Evolutionary conservation across 106 monocot genomes (phyloP).

Genomic region (Dactylorhiza incarnata): DNA sequence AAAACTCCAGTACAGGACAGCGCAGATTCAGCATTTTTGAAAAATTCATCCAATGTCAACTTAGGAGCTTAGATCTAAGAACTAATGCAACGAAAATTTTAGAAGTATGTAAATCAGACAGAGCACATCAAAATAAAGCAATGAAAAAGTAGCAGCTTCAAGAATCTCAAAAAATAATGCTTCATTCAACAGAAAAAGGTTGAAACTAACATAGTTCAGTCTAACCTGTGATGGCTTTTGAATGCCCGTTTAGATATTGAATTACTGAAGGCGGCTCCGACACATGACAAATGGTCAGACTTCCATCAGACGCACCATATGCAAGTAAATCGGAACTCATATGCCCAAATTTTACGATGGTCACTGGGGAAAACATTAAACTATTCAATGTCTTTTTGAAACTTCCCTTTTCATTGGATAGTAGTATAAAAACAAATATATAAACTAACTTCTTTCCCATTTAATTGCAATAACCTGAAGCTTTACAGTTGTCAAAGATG

Average conservation of each 20-base stretch:
- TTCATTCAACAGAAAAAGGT: background rate
- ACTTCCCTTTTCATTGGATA: background rate
- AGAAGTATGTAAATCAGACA: too few relatives aligned
- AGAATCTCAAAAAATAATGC: background rate
- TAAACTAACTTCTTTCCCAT: background rate
- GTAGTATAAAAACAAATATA: background rate
- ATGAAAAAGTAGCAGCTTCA: background rate
- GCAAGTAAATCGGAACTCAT: conserved; percentile 95
- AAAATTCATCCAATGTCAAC: background rate
- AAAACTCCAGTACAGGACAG: too few relatives aligned
- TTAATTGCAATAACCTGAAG: conserved; percentile 52
- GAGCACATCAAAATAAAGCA: background rate
- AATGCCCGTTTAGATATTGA: conserved; percentile 76
- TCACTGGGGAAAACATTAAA: conserved; percentile 37
- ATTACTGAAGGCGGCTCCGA: conserved; percentile 61
- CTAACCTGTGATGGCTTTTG: conserved; percentile 92
- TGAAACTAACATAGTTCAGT: background rate
- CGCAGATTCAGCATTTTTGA: too few relatives aligned
- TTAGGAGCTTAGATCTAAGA: background rate
- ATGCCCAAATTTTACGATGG: conserved; percentile 88
- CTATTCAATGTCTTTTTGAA: background rate
- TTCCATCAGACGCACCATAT: conserved; percentile 91
- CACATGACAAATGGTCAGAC: conserved; percentile 67
- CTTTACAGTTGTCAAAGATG: conserved; percentile 92
- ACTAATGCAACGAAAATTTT: background rate